These are phyloP conservation scores for Xylariaceae sp. DNA, from an alignment of 2,329 filamentous ascomycete species.

Conservation along the genomic window DNA sequence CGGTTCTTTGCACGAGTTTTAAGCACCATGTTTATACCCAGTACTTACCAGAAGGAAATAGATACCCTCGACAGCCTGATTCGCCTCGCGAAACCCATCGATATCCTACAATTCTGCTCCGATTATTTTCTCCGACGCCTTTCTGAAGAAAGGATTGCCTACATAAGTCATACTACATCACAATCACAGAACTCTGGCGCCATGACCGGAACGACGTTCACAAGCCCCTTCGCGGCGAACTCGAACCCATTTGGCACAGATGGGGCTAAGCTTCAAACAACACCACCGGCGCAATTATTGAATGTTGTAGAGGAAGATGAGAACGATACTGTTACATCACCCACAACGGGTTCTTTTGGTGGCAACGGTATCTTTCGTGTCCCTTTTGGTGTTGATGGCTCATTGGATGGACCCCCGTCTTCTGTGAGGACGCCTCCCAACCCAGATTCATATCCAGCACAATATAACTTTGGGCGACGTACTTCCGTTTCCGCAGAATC, in stretches of 20 bases:
- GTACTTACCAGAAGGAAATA: slow-evolving; percentile 67
- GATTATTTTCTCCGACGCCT: slow-evolving; percentile 72
- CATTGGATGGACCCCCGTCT: slow-evolving; percentile 53
- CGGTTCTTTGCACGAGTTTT: not conserved
- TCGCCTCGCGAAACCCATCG: slow-evolving; percentile 62
- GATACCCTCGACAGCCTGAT: slow-evolving; percentile 68
- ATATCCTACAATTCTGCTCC: slow-evolving; percentile 74
- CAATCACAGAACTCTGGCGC: slow-evolving; percentile 48
- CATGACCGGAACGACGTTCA: slow-evolving; percentile 80
- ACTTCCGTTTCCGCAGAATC: slow-evolving; percentile 98
- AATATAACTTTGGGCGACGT: slow-evolving; percentile 92
- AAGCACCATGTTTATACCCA: slow-evolving; percentile 53
- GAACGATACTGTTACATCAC: slow-evolving; percentile 76
- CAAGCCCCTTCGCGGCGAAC: slow-evolving; percentile 71
- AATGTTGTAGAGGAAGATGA: slow-evolving; percentile 83
- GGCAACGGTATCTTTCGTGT: slow-evolving; percentile 54
- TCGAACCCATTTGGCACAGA: slow-evolving; percentile 76
- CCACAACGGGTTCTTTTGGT: slow-evolving; percentile 69
- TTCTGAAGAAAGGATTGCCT: slow-evolving; percentile 68
- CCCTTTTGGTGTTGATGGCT: slow-evolving; percentile 60
- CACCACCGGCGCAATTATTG: slow-evolving; percentile 51
- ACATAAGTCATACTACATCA: slow-evolving; percentile 18
- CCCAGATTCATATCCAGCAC: slow-evolving; percentile 78
- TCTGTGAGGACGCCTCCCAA: slow-evolving; percentile 57
- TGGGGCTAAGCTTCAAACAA: slow-evolving; percentile 44